Evolutionary conservation across 2,329 filamentous ascomycete genomes (phyloP).

Genomic region (Mariannaea elegans): DNA sequence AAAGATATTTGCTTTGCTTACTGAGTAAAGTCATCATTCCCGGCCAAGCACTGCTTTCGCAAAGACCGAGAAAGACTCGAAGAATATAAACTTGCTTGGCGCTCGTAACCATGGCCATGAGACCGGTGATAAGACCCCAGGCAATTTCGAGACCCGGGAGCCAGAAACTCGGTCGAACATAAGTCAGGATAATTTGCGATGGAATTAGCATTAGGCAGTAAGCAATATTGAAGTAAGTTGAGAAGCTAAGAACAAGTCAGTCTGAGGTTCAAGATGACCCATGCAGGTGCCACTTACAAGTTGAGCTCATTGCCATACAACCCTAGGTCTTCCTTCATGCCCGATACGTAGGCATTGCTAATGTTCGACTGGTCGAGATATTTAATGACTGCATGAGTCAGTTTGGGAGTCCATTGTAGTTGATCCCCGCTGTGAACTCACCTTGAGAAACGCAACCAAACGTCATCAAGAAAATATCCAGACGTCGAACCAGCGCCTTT

Average conservation of each 20-base stretch:
- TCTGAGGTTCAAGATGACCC: neutral
- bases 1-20: neutral
- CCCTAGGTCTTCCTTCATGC: slow-evolving; percentile 48
- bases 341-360: slow-evolving; percentile 50
- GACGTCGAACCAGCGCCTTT: slow-evolving; percentile 12
- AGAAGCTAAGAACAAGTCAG: slow-evolving; percentile 32
- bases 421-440: neutral
- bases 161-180: slow-evolving; percentile 49
- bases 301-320: slow-evolving; percentile 41
- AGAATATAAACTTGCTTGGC: slow-evolving; percentile 48
- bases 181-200: slow-evolving; percentile 49
- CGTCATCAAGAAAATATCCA: slow-evolving; percentile 21
- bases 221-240: slow-evolving; percentile 64
- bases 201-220: slow-evolving; percentile 60
- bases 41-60: slow-evolving; percentile 48
- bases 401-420: too few relatives aligned
- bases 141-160: slow-evolving; percentile 47
- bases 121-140: slow-evolving; percentile 39
- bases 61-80: slow-evolving; percentile 52
- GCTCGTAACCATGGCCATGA: slow-evolving; percentile 44
- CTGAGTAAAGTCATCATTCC: slow-evolving; percentile 48
- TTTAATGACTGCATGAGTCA: slow-evolving; percentile 13
- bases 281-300: slow-evolving; percentile 2
- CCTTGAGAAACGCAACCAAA: slow-evolving; percentile 22
- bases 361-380: slow-evolving; percentile 49